A percentile compares a stretch with the other conserved stretches of the same genome.
phyloP scores from a whole-genome alignment of 371 early-diverging fungal genomes.

The Rhizopus delemar region DNA sequence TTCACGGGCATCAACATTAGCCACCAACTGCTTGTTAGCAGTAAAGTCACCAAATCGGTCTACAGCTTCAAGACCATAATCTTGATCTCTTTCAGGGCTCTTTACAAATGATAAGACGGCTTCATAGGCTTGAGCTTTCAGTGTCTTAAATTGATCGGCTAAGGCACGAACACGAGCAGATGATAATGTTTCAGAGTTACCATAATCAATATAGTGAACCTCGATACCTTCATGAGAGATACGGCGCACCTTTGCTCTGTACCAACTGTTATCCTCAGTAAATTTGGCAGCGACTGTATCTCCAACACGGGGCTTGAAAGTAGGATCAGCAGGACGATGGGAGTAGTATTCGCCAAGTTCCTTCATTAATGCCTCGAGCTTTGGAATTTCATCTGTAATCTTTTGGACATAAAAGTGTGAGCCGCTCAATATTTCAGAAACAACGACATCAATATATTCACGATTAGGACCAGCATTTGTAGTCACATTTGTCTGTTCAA shows the following conservation, averaged over 20 bases:
- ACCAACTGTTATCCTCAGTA: slow-evolving; percentile 87
- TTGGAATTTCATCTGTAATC: slow-evolving; percentile 66
- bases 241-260: slow-evolving; percentile 82
- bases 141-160: slow-evolving; percentile 60
- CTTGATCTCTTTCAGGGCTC: slow-evolving; percentile 64
- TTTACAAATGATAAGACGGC: slow-evolving; percentile 82
- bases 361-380: slow-evolving; percentile 82
- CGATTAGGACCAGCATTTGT: slow-evolving; percentile 53
- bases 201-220: slow-evolving; percentile 89
- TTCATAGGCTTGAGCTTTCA: slow-evolving; percentile 82
- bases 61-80: slow-evolving; percentile 78
- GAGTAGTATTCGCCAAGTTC: slow-evolving; percentile 72
- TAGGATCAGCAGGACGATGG: slow-evolving; percentile 39
- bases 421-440: slow-evolving; percentile 79
- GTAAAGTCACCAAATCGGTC: slow-evolving; percentile 68
- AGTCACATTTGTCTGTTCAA: slow-evolving; percentile 29
- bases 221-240: slow-evolving; percentile 66
- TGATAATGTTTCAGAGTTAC: slow-evolving; percentile 77
- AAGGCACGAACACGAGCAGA: slow-evolving; percentile 64
- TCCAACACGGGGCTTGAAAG: slow-evolving; percentile 65
- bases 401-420: slow-evolving; percentile 80
- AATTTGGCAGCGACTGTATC: slow-evolving; percentile 84
- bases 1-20: slow-evolving; percentile 71
- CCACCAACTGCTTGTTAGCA: slow-evolving; percentile 71
- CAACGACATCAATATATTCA: slow-evolving; percentile 80